Conservation (phyloP, 2,329 filamentous ascomycete genomes). For the Microdochium trichocladiopsis region DNA sequence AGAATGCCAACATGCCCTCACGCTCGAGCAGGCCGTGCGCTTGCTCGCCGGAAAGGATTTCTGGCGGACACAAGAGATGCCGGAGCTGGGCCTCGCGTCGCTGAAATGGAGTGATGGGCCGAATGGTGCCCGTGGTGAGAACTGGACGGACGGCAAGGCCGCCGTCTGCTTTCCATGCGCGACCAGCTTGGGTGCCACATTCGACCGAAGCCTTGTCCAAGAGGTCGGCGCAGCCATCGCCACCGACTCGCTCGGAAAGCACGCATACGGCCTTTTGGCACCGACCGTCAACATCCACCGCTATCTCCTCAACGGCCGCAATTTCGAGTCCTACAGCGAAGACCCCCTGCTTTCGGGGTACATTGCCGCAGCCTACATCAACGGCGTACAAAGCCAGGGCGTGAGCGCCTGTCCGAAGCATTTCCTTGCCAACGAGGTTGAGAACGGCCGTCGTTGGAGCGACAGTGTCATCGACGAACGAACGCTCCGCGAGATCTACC, state of each 20-base stretch:
- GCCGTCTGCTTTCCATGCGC: neutral
- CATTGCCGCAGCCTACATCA: slow-evolving; percentile 20
- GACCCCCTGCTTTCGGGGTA: slow-evolving; percentile 25
- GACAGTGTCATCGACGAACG: slow-evolving; percentile 41
- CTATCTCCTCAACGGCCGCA: slow-evolving; percentile 53
- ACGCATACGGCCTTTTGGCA: slow-evolving; percentile 49
- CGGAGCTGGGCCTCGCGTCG: neutral
- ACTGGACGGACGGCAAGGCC: neutral
- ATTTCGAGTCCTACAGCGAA: slow-evolving; percentile 60
- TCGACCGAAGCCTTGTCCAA: slow-evolving; percentile 45
- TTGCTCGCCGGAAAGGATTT: neutral
- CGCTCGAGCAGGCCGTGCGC: neutral
- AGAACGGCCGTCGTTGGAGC: slow-evolving; percentile 38
- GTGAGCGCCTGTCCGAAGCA: slow-evolving; percentile 25
- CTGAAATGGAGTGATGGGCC: neutral
- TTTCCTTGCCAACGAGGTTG: slow-evolving; percentile 38
- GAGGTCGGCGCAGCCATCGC: slow-evolving; percentile 46
- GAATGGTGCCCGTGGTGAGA: neutral
- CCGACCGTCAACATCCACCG: slow-evolving; percentile 58
- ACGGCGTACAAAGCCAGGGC: slow-evolving; percentile 21
- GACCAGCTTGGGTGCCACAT: slow-evolving; percentile 43
- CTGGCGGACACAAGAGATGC: neutral
- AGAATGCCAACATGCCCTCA: neutral
- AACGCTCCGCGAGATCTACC: slow-evolving; percentile 55
- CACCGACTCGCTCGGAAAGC: slow-evolving; percentile 50